Base-by-base conservation (phyloP, 306 rosid genomes). In the Cucurbita ficifolia region DNA sequence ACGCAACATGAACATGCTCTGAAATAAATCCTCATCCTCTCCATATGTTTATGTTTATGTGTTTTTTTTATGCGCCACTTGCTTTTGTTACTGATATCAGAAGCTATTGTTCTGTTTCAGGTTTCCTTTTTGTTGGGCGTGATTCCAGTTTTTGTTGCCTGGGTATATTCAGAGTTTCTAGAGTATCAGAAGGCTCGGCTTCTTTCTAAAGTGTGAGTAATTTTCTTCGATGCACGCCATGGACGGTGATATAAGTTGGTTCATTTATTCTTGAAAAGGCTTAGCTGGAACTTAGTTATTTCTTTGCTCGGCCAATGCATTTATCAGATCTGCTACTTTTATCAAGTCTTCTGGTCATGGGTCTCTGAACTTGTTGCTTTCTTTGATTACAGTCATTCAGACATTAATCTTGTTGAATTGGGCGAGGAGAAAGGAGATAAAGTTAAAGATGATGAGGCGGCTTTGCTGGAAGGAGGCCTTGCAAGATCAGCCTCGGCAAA, bases 141-240 rank as follows among this genome's bases (percentile, higher is more conserved):
- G 76, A 84, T 95, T 83, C 99, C 97, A 24, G 76, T 90, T 75
- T 89, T 91, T 83, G 91, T 91, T 64, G 79, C 97, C 11, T 91
- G 99, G 97, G 83, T 91, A 78, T 95, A 95, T 85, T 84, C 99
- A 53, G 97, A 95, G 85, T 95, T 84, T 86, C 83, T 91, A 43
- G 97, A 91, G 70, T 89, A 89, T 79, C 88, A 78, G 88, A 95
- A 73, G 86, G 62, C 83, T 76, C 77, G 86, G 38, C 77, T 84
- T 62, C 84, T 88, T 77, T 79, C 86, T 74, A 95, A 95, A 91
- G 88, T 84, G 99, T 91, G 86, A 85, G 99, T 84, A 79, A 54
- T 73, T 56, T 33, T 56, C 68, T 76, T 62, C 54, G 16, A 45
- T 45, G 19, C 56, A 49, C 58, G 38, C 57, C 42, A 46, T 72